Evolutionary conservation across 2,329 filamentous ascomycete genomes (phyloP).

Genomic region (Pseudocercospora cruenta): DNA sequence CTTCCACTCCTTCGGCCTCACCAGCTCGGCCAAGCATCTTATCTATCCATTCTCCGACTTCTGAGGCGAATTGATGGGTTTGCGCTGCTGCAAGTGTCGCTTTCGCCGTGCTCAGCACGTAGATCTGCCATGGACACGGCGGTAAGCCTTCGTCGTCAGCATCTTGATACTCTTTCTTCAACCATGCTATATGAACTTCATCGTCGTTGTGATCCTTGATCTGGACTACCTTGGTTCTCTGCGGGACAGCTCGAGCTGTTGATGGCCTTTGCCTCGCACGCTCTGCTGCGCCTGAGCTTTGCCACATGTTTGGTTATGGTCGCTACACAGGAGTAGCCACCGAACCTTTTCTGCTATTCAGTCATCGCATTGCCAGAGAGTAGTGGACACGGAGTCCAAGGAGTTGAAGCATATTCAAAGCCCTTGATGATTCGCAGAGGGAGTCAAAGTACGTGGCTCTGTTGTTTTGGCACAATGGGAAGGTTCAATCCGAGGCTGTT

Average conservation of each 20-base stretch:
- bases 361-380: too few relatives aligned
- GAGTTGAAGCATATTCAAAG: too few relatives aligned
- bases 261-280: neutral
- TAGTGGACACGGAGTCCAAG: too few relatives aligned
- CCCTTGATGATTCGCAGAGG: too few relatives aligned
- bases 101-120: neutral
- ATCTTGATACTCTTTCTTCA: neutral
- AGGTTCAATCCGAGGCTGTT: too few relatives aligned
- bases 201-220: constrained; percentile 3
- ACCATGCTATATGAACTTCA: neutral
- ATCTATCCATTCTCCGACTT: constrained; percentile 1
- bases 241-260: neutral
- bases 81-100: neutral
- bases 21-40: neutral
- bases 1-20: neutral
- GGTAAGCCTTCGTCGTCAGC: neutral
- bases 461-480: too few relatives aligned
- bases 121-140: constrained; percentile 12
- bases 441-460: too few relatives aligned
- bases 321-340: too few relatives aligned
- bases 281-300: neutral
- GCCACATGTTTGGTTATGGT: neutral
- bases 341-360: too few relatives aligned
- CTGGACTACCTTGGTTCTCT: neutral
- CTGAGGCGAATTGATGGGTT: neutral